phyloP scores from a whole-genome alignment of 1,284 basidiomycete genomes.

The Moesziomyces sp. region DNA sequence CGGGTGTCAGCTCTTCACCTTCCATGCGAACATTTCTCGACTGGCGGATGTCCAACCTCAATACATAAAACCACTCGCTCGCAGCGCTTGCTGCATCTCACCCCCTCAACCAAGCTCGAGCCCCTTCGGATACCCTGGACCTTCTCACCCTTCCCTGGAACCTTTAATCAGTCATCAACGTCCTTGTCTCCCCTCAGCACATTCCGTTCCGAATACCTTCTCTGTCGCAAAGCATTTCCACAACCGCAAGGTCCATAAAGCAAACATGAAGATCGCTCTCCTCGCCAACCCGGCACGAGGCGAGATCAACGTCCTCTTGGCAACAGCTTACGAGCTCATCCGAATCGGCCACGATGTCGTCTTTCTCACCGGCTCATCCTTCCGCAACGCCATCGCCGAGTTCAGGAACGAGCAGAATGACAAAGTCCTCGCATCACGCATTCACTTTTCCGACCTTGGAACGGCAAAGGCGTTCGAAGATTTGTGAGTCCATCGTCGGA shows the following conservation, averaged over 20 bases:
- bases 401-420: conserved; percentile 29
- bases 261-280: conserved; percentile 41
- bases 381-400: conserved; percentile 21
- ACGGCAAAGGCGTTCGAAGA: conserved; percentile 26
- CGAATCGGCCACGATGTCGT: conserved; percentile 25
- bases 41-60: no score
- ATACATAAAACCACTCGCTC: not conserved
- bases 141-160: no score
- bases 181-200: no score
- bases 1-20: no score
- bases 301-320: conserved; percentile 49
- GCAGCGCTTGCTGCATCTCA: not conserved
- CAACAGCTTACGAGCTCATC: conserved; percentile 37
- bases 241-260: no score
- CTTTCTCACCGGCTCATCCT: conserved; percentile 36
- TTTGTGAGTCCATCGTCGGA: conserved; percentile 2
- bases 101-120: not conserved
- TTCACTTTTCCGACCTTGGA: conserved; percentile 29
- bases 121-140: no score
- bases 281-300: conserved; percentile 43
- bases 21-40: no score
- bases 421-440: conserved; percentile 9
- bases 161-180: no score
- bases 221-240: no score
- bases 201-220: no score